Evolutionary conservation across 106 monocot genomes (phyloP), one percentile per base, ranked within the genome.

Genomic region (Chionographis japonica): DNA sequence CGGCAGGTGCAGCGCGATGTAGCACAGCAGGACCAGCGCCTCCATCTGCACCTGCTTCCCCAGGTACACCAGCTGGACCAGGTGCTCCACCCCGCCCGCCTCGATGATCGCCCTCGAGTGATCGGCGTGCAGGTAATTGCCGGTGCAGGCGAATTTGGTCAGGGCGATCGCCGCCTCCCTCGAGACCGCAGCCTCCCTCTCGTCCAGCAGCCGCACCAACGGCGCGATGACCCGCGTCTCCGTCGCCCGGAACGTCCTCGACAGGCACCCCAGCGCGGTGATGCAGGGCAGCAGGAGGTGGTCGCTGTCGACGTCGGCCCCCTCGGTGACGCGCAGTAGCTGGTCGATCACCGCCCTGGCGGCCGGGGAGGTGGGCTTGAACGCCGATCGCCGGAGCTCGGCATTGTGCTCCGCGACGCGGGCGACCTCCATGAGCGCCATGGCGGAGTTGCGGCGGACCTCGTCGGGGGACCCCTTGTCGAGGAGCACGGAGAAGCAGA

Each of bases 221-320:
- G 97, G 92, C n/a, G 72, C 85, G 11, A 98, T 83, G 50, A 98
- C 85, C 58, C 97, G 71, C n/a, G 83, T 92, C 84, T 98, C 97
- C 0, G 89, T 92, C 5, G 92, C 89, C 37, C 92, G 74, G 70
- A 98, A 98, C 2, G 92, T 98, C 59, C 92, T 70, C 6, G 97
- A 86, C 17, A 92, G 38, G 70, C 92, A 98, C 8, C 97, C 92
- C 38, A 98, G 52, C 3, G 97, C 77, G 4, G 72, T 66, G 40
- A 98, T 77, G 77, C 87, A 87, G 3, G 92, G 92, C 0, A 89
- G 73, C 0, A 98, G 85, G 14, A 98, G 80, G 15, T 80, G 78
- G 17, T 77, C 65, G 36, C 85, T 65, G 0, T 92, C 87, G 2
- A 80, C 89, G 0, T 92, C 87, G 2, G 82, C 89, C 71, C 85